A percentile compares a stretch with the other conserved stretches of the same genome.
Conservation (phyloP, 805 yeast genomes). For the Kuraishia borneana region DNA sequence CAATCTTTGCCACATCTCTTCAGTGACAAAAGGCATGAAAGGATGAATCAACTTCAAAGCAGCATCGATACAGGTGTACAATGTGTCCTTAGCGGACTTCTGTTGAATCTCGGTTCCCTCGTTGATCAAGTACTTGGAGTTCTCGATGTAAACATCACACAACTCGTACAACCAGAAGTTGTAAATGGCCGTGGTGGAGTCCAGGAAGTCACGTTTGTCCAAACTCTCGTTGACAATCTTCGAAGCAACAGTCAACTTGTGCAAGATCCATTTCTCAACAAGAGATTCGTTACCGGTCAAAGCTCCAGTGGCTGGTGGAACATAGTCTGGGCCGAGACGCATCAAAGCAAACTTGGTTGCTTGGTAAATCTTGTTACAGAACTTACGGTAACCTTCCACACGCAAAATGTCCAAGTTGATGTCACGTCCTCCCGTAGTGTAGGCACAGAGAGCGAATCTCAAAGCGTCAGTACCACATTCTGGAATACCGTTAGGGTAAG, state of each 20-base stretch:
- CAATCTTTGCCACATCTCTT: constrained; percentile 98
- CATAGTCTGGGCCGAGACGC: constrained; percentile 82
- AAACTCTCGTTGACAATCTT: constrained; percentile 51
- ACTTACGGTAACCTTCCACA: constrained; percentile 98
- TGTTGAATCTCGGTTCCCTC: constrained; percentile 84
- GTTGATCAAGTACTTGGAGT: constrained; percentile 82
- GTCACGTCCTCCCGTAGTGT: constrained; percentile 97
- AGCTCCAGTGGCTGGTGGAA: constrained; percentile 55
- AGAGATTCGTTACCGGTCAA: constrained; percentile 74
- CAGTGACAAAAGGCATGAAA: constrained; percentile 95
- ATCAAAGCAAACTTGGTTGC: constrained; percentile 95
- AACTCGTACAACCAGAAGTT: constrained; percentile 90
- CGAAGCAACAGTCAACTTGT: constrained; percentile 66
- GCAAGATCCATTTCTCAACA: constrained; percentile 95
- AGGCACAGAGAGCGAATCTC: constrained; percentile 96
- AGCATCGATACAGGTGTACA: constrained; percentile 85
- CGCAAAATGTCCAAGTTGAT: constrained; percentile 92
- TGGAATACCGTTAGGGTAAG: constrained; percentile 95
- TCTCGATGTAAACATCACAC: constrained; percentile 97
- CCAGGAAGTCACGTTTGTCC: constrained; percentile 82
- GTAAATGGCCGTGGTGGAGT: constrained; percentile 77
- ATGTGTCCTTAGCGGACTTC: constrained; percentile 86
- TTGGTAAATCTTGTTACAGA: constrained; percentile 98
- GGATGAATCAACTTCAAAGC: constrained; percentile 92
- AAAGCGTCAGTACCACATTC: constrained; percentile 99